Evolutionary conservation across 1,284 basidiomycete species (phyloP).

Genomic region (Papiliotrema fonsecae): DNA sequence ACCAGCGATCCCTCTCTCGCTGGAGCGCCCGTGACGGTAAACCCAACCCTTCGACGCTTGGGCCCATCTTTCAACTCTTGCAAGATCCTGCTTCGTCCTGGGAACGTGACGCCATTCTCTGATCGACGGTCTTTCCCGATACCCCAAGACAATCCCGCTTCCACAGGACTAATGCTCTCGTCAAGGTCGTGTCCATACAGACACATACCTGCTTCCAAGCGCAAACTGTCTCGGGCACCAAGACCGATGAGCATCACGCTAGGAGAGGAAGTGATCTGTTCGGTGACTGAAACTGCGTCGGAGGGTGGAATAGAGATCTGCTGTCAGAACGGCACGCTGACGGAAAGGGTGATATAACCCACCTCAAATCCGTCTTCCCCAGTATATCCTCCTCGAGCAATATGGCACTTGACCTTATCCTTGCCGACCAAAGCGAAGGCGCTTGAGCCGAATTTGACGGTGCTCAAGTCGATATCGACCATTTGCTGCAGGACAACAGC

Average conservation of each 20-base stretch:
- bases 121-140: conserved; percentile 82
- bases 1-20: conserved; percentile 85
- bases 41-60: conserved; percentile 71
- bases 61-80: conserved; percentile 78
- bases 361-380: conserved; percentile 99
- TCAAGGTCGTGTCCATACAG: conserved; percentile 92
- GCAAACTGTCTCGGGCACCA: conserved; percentile 86
- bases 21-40: conserved; percentile 77
- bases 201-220: conserved; percentile 97
- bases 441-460: conserved; percentile 73
- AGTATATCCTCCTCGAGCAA: conserved; percentile 96
- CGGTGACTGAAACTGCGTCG: conserved; percentile 66
- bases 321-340: neutral
- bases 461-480: conserved; percentile 63
- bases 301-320: conserved; percentile 86
- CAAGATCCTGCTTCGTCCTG: conserved; percentile 74
- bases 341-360: conserved; percentile 14
- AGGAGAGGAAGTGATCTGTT: conserved; percentile 56
- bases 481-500: conserved; percentile 70
- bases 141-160: conserved; percentile 87
- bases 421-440: conserved; percentile 64
- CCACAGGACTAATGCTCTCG: conserved; percentile 78
- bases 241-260: conserved; percentile 85
- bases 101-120: conserved; percentile 56
- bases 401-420: conserved; percentile 68